phyloP scores from a whole-genome alignment of 345 rosid genomes.

The Garcia nutans region DNA sequence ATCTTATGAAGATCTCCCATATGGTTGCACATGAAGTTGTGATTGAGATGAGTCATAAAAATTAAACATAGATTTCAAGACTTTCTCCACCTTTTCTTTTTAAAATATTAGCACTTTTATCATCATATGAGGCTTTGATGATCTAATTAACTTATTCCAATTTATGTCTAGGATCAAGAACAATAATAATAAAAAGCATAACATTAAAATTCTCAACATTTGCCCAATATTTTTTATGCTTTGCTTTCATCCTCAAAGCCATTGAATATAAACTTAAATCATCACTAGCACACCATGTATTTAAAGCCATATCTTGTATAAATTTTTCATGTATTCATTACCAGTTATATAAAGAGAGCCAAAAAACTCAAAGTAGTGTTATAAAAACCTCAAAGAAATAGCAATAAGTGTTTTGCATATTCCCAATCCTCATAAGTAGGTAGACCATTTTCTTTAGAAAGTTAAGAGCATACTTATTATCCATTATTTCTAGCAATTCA shows the following conservation, averaged over 20 bases:
- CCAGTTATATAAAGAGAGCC: background rate
- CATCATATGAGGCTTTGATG: background rate
- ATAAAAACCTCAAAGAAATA: too few species aligned
- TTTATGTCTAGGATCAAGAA: background rate
- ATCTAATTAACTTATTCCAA: background rate
- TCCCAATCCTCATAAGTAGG: background rate
- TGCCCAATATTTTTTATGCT: background rate
- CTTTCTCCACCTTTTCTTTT: background rate
- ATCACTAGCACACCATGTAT: too few species aligned
- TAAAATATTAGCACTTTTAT: background rate
- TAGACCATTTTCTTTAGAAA: background rate
- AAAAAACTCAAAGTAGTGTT: background rate
- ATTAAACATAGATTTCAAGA: background rate
- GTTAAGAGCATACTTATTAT: too few species aligned
- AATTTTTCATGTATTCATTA: background rate
- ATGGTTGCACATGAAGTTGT: too few species aligned
- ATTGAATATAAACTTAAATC: background rate
- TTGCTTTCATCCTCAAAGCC: background rate
- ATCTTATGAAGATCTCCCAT: too few species aligned
- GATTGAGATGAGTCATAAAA: too few species aligned
- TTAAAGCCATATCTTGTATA: background rate
- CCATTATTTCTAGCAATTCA: too few species aligned
- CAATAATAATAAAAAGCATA: background rate
- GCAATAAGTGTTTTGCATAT: background rate
- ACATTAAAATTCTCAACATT: background rate